phyloP scores from a whole-genome alignment of 139 green algal species.

The Auxenochlorella pyrenoidosa region DNA sequence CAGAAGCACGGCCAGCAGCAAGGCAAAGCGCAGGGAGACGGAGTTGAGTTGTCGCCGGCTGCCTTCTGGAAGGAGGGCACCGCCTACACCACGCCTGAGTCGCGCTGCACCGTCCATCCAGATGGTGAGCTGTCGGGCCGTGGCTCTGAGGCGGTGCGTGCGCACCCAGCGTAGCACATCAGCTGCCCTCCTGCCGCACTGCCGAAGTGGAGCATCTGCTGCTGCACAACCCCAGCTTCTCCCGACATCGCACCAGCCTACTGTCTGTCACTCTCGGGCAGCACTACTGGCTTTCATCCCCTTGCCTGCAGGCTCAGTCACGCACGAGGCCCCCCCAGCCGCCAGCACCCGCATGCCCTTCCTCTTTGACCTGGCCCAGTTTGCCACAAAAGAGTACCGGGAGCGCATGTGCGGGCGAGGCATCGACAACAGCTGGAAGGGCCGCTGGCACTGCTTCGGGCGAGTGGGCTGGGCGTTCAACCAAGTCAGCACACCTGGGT shows the following conservation, averaged over 20 bases:
- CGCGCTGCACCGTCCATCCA: neutral
- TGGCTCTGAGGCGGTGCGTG: neutral
- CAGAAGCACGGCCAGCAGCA: neutral
- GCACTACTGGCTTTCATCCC: too few relatives aligned
- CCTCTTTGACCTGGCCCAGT: neutral
- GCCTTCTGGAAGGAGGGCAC: neutral
- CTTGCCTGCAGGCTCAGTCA: neutral
- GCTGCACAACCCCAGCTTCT: neutral
- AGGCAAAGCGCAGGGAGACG: neutral
- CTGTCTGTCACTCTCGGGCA: too few relatives aligned
- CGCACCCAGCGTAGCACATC: neutral
- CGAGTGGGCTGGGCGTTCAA: neutral
- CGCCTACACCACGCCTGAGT: neutral
- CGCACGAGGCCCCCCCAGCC: neutral
- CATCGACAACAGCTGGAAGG: neutral
- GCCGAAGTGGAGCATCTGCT: too few relatives aligned
- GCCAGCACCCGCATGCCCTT: neutral
- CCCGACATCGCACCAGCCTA: too few relatives aligned
- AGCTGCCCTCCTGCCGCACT: too few relatives aligned
- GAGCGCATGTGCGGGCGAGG: neutral
- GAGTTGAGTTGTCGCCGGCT: neutral
- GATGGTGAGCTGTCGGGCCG: neutral
- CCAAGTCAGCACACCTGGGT: neutral
- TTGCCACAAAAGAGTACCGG: neutral
- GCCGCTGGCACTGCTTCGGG: neutral